Evolutionary conservation across 139 green algal genomes (phyloP), one percentile per base, ranked within the genome.

Genomic region (Asterochloris sp.): DNA sequence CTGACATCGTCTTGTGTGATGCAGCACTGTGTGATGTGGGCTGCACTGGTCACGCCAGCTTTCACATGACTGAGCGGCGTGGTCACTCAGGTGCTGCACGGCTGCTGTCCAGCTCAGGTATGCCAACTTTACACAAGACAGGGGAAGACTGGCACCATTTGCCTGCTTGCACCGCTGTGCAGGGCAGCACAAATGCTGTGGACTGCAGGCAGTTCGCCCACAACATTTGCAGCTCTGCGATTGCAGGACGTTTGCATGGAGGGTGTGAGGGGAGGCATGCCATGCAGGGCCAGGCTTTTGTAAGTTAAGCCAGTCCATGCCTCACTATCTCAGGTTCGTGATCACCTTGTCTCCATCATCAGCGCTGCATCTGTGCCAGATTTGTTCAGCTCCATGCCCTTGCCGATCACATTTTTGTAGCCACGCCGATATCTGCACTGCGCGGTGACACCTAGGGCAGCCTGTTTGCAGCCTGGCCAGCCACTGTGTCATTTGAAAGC

Each of bases 351-450:
- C 86, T 99, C 96, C 93, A 99, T 98, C 93, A 98, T 98, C 27
- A 99, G 91, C 28, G 95, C 87, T 74, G 88, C 93, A 64, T 95
- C 88, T 67, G 89, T 88, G 24, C 95, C 95, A 66, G 85, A 62
- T 54, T 93, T 38, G 79, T 97, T 97, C 26, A 98, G 89, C 87
- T 95, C 85, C 12, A 96, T 83, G 62, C 94, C 94, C 87, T 97
- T 96, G 85, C 93, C 87, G 82, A 99, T 99, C 9, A 99, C 94
- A 85, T 99, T 99, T 87, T 97, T 97, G 91, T 98, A 98, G 23
- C 96, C 96, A 26, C 95, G 91, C 85, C 93, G 93, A 90, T 92
- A 98, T 60, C 94, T 91, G 60, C 76, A 78, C 74, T 23, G 9
- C 38, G 13, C 11, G 11, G 29, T 21, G 21, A 71, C 66, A 21